These are phyloP conservation scores for Talinum fruticosum DNA, from an alignment of 148 eudicot species.

Conservation along the genomic window DNA sequence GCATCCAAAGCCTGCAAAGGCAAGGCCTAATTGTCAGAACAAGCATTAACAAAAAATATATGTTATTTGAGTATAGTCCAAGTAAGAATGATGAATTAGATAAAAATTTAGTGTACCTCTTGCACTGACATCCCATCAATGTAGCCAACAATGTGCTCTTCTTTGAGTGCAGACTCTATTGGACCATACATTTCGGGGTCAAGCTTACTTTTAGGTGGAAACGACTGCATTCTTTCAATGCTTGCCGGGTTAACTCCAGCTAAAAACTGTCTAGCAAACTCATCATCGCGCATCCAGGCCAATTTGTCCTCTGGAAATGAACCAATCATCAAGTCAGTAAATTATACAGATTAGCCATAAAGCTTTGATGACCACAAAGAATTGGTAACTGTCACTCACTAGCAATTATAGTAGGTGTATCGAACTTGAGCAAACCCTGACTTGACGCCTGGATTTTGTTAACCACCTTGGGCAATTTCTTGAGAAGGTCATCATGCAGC, in stretches of 20 bases:
- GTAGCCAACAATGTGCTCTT: slow-evolving; percentile 66
- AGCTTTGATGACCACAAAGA: not conserved
- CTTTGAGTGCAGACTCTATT: slow-evolving; percentile 69
- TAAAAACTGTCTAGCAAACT: slow-evolving; percentile 83
- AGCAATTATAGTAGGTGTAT: slow-evolving; percentile 66
- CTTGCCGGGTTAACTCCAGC: slow-evolving; percentile 87
- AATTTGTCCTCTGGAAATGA: slow-evolving; percentile 69
- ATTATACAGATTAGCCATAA: not conserved
- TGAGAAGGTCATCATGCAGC: slow-evolving; percentile 63
- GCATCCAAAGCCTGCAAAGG: slow-evolving; percentile 69
- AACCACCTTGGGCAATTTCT: slow-evolving; percentile 61
- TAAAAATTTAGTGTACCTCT: slow-evolving; percentile 41
- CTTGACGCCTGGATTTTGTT: slow-evolving; percentile 50
- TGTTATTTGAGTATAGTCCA: not conserved
- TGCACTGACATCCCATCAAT: slow-evolving; percentile 85
- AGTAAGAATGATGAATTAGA: not conserved
- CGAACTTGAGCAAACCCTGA: slow-evolving; percentile 78
- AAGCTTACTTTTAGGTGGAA: slow-evolving; percentile 85
- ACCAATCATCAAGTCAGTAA: slow-evolving; percentile 9
- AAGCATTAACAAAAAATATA: not conserved
- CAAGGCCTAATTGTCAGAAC: not conserved
- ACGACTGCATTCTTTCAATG: slow-evolving; percentile 65
- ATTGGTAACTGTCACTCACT: slow-evolving; percentile 37
- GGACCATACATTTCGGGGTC: slow-evolving; percentile 74
- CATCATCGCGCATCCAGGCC: slow-evolving; percentile 96